Percentiles rank a stretch among this genome's conserved stretches.
Evolutionary conservation across 192 early-diverging fungal genomes (phyloP).

Genomic region (Linnemannia exigua): DNA sequence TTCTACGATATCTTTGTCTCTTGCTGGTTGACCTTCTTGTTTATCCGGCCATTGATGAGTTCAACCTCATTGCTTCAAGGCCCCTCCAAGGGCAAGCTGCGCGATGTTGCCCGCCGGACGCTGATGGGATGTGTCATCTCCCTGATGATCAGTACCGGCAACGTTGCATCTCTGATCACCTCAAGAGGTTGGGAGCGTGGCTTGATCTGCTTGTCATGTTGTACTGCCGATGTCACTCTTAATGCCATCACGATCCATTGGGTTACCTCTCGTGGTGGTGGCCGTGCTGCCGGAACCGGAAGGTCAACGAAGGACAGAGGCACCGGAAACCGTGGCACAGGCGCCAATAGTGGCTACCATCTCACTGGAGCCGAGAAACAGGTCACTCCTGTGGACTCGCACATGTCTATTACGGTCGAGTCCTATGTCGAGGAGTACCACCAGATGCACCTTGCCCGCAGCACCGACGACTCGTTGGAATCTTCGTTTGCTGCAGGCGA

Average conservation of each 20-base stretch:
- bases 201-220: slow-evolving; percentile 59
- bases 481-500: not conserved
- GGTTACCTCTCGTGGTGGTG: slow-evolving; percentile 52
- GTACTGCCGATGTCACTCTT: slow-evolving; percentile 61
- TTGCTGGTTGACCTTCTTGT: slow-evolving; percentile 16
- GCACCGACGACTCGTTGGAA: not conserved
- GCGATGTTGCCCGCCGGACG: slow-evolving; percentile 56
- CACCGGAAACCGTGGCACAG: not conserved
- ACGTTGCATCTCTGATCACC: slow-evolving; percentile 54
- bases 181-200: slow-evolving; percentile 57
- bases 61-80: slow-evolving; percentile 37
- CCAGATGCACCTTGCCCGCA: slow-evolving; percentile 15
- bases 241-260: slow-evolving; percentile 61
- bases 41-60: slow-evolving; percentile 30
- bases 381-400: slow-evolving; percentile 17
- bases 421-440: slow-evolving; percentile 44
- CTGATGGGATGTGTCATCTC: slow-evolving; percentile 57
- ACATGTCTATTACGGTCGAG: slow-evolving; percentile 32
- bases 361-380: slow-evolving; percentile 19
- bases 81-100: slow-evolving; percentile 39
- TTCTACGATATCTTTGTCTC: slow-evolving; percentile 17
- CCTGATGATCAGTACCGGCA: slow-evolving; percentile 58
- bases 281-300: not conserved
- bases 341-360: not conserved
- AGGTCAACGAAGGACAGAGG: not conserved